A percentile compares a stretch with the other conserved stretches of the same genome.
phyloP scores from a whole-genome alignment of 495 filamentous ascomycete genomes.

The Podospora fimiseda region DNA sequence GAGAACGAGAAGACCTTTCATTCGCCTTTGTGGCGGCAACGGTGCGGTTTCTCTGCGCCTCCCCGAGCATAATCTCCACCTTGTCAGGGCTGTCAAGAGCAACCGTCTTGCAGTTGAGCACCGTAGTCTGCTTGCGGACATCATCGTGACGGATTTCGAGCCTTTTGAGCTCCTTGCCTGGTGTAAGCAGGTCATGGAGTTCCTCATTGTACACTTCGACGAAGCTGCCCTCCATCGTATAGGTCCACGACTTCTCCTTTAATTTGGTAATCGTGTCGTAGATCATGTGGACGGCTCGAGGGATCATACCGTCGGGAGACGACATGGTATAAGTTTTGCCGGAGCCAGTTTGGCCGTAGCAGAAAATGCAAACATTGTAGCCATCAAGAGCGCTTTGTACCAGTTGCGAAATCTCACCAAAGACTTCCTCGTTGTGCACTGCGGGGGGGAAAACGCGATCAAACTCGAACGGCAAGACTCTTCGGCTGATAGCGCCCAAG shows the following conservation, averaged over 20 bases:
- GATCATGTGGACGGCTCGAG: slow-evolving; percentile 84
- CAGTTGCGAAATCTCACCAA: slow-evolving; percentile 94
- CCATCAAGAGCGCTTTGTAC: slow-evolving; percentile 95
- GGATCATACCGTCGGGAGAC: slow-evolving; percentile 90
- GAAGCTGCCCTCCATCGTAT: slow-evolving; percentile 90
- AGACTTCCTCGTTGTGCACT: slow-evolving; percentile 77
- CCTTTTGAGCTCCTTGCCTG: slow-evolving; percentile 68
- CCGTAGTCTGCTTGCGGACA: slow-evolving; percentile 69
- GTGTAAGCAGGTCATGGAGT: slow-evolving; percentile 83
- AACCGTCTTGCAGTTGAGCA: slow-evolving; percentile 78
- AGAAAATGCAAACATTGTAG: slow-evolving; percentile 99
- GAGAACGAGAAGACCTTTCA: slow-evolving; percentile 84
- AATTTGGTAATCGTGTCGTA: slow-evolving; percentile 77
- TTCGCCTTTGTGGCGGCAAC: slow-evolving; percentile 96
- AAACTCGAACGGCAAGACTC: slow-evolving; percentile 81
- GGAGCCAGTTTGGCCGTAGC: slow-evolving; percentile 95
- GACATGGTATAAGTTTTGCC: slow-evolving; percentile 98
- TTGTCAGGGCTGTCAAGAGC: slow-evolving; percentile 67
- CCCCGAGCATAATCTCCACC: slow-evolving; percentile 70
- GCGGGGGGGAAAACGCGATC: slow-evolving; percentile 84
- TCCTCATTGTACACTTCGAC: slow-evolving; percentile 99
- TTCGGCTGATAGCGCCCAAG: slow-evolving; percentile 64
- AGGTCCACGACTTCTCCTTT: slow-evolving; percentile 87
- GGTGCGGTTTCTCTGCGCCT: slow-evolving; percentile 75
- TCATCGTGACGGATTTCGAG: slow-evolving; percentile 89